These are phyloP conservation scores for Favolaschia claudopus DNA, from an alignment of 768 basidiomycete species.

Conservation along the genomic window DNA sequence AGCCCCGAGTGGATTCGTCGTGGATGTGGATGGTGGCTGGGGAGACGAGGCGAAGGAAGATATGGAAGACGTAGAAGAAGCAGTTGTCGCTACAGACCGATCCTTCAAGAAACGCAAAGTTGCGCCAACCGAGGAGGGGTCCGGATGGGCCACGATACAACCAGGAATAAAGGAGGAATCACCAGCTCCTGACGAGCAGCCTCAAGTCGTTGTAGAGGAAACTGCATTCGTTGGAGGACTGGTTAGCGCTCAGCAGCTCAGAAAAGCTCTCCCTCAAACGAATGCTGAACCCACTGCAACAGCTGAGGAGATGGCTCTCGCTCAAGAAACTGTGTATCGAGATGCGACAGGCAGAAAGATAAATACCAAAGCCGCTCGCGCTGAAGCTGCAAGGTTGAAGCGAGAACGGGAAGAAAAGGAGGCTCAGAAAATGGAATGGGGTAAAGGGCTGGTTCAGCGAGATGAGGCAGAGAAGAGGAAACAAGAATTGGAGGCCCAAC, in stretches of 20 bases:
- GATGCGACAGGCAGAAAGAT: slow-evolving; percentile 89
- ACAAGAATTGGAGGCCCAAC: slow-evolving; percentile 73
- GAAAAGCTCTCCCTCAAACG: slow-evolving; percentile 61
- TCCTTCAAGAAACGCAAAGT: slow-evolving; percentile 78
- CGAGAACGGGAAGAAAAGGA: slow-evolving; percentile 87
- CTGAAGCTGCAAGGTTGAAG: slow-evolving; percentile 83
- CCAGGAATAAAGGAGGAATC: slow-evolving; percentile 60
- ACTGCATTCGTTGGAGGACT: slow-evolving; percentile 75
- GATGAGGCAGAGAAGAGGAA: slow-evolving; percentile 77
- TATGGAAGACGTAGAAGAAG: slow-evolving; percentile 67
- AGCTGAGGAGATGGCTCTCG: slow-evolving; percentile 64
- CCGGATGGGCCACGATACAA: slow-evolving; percentile 75
- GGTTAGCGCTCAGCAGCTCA: slow-evolving; percentile 77
- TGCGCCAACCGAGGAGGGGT: slow-evolving; percentile 47
- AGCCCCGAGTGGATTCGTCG: slow-evolving; percentile 44
- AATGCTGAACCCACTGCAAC: slow-evolving; percentile 47
- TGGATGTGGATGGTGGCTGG: slow-evolving; percentile 82
- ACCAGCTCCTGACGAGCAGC: slow-evolving; percentile 75
- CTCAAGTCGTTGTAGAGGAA: slow-evolving; percentile 60
- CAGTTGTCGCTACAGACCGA: slow-evolving; percentile 76
- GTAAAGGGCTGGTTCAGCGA: slow-evolving; percentile 91
- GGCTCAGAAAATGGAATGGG: slow-evolving; percentile 96
- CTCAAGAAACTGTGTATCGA: slow-evolving; percentile 94
- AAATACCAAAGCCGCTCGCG: slow-evolving; percentile 84
- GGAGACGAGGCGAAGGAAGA: slow-evolving; percentile 57